Evolutionary conservation across 1,284 basidiomycete genomes (phyloP).

Genomic region (Tausonia pullulans): DNA sequence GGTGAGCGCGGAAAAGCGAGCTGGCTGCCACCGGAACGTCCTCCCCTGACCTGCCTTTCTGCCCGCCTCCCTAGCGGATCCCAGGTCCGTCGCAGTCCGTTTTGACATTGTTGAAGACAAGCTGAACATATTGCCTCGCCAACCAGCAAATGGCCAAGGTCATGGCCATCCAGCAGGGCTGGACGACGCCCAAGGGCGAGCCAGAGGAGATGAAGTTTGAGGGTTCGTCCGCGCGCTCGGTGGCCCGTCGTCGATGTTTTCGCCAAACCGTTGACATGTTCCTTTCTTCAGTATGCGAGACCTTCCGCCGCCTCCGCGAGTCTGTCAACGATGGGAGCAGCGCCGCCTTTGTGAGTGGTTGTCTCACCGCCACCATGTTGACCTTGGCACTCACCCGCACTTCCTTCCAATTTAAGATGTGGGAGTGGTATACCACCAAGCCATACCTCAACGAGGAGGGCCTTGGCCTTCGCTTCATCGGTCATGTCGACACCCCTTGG

Average conservation of each 20-base stretch:
- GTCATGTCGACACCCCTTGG: conserved; percentile 71
- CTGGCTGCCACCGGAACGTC: neutral
- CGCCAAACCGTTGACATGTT: neutral
- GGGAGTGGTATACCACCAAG: conserved; percentile 98
- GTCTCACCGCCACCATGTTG: neutral
- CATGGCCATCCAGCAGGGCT: conserved; percentile 76
- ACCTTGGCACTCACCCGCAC: neutral
- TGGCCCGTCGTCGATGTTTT: too few relatives aligned
- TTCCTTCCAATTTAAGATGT: conserved; percentile 38
- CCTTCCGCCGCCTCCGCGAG: conserved; percentile 75
- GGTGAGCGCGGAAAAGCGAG: conserved; percentile 35
- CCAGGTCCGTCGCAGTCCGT: conserved; percentile 15
- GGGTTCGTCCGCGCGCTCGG: conserved; percentile 38
- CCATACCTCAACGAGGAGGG: conserved; percentile 61
- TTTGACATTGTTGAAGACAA: too few relatives aligned
- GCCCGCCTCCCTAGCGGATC: conserved; percentile 19
- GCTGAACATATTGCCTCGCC: neutral
- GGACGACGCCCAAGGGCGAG: conserved; percentile 39
- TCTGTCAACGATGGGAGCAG: conserved; percentile 68
- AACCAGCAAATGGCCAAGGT: conserved; percentile 88
- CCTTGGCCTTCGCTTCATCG: conserved; percentile 49
- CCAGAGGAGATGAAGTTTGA: conserved; percentile 61
- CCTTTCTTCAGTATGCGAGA: conserved; percentile 60
- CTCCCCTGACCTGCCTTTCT: neutral
- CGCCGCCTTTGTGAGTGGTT: conserved; percentile 12